A percentile compares a stretch with the other conserved stretches of the same genome.
Evolutionary conservation across 768 basidiomycete species (phyloP).

Genomic region (Mrakia frigida): DNA sequence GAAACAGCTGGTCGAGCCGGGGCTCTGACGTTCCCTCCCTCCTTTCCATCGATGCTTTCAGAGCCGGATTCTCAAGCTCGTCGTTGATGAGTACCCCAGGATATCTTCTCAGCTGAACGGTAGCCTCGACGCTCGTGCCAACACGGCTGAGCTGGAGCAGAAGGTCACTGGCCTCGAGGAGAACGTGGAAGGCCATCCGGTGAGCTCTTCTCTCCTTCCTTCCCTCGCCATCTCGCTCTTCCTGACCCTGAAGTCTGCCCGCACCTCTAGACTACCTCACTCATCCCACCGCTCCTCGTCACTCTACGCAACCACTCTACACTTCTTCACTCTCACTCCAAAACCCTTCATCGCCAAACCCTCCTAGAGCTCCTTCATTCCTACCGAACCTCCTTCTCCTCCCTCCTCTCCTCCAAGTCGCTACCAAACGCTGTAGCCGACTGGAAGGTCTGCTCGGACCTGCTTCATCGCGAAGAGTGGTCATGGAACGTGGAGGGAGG

Average conservation of each 20-base stretch:
- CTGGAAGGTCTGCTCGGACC: conserved; percentile 11
- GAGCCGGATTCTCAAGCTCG: conserved; percentile 17
- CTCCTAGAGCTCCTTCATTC: conserved; percentile 19
- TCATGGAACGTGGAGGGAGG: conserved; percentile 7
- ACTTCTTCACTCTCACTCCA: conserved; percentile 13
- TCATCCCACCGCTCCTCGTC: not conserved
- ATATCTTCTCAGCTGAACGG: conserved; percentile 21
- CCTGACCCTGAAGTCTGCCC: not conserved
- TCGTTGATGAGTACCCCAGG: conserved; percentile 12
- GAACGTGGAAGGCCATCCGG: conserved; percentile 19
- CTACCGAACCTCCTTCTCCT: conserved; percentile 20
- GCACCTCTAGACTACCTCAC: not conserved
- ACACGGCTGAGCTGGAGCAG: conserved; percentile 9
- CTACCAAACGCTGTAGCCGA: conserved; percentile 6
- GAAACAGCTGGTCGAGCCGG: not conserved
- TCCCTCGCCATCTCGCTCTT: not conserved
- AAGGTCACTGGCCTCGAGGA: conserved; percentile 19
- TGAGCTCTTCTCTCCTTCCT: conserved; percentile 4
- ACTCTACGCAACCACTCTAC: not conserved
- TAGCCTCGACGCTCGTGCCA: not conserved
- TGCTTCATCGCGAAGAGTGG: conserved; percentile 24
- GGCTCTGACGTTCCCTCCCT: conserved; percentile 7
- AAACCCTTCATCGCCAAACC: not conserved
- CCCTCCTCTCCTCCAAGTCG: conserved; percentile 4
- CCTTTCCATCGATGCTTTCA: not conserved